A percentile compares a stretch with the other conserved stretches of the same genome.
phyloP scores from a whole-genome alignment of 495 filamentous ascomycete species.

The Podospora bellae-mahoneyi region DNA sequence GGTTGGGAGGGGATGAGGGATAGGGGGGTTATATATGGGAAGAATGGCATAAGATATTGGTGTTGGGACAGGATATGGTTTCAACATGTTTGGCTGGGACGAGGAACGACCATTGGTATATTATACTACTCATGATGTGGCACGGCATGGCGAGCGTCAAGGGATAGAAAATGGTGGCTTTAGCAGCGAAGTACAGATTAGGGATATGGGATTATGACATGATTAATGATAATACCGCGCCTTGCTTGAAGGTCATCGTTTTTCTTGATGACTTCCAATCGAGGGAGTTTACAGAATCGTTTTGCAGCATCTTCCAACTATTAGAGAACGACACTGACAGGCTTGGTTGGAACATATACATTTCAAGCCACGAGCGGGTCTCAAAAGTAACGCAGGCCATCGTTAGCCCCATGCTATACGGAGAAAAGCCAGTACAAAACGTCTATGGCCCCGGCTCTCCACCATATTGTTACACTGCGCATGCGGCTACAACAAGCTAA shows the following conservation, averaged over 20 bases:
- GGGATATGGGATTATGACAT: background rate
- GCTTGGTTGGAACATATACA: slow-evolving; percentile 5
- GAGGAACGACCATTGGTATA: background rate
- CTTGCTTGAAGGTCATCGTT: background rate
- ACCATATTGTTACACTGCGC: background rate
- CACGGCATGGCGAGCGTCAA: background rate
- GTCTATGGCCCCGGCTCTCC: background rate
- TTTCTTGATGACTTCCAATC: background rate
- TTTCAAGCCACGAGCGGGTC: slow-evolving; percentile 3
- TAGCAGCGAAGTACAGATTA: background rate
- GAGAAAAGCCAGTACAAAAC: background rate
- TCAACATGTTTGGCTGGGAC: background rate
- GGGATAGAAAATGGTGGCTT: background rate
- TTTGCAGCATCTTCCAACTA: background rate
- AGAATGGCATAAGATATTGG: background rate
- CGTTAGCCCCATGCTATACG: background rate
- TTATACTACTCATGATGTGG: background rate
- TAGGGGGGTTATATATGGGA: background rate
- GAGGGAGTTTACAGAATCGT: background rate
- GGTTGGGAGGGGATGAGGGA: slow-evolving; percentile 17
- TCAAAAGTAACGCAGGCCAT: background rate
- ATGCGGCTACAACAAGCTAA: background rate
- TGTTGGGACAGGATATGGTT: background rate
- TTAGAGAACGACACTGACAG: background rate
- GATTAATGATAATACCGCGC: background rate